Percentiles rank a stretch among this genome's conserved stretches.
Conservation (phyloP, 441 rosid genomes). For the Gossypium davidsonii region DNA sequence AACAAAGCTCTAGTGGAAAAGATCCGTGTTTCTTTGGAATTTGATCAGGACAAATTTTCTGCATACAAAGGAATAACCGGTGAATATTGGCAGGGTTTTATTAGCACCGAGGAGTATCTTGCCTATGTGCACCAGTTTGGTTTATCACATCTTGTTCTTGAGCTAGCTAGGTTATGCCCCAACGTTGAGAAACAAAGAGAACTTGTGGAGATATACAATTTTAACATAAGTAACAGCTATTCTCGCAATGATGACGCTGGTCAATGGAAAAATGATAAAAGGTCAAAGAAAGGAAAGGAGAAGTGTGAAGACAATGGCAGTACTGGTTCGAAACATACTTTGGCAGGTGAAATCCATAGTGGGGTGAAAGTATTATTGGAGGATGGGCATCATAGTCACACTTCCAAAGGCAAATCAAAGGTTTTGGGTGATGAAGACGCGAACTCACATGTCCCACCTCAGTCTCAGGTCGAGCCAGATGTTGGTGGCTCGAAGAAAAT, state of each 20-base stretch:
- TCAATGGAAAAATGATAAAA: slow-evolving; percentile 12
- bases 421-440: slow-evolving; percentile 19
- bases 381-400: slow-evolving; percentile 13
- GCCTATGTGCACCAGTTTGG: slow-evolving; percentile 41
- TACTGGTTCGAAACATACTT: neutral
- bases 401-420: slow-evolving; percentile 32
- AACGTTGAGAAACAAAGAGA: slow-evolving; percentile 36
- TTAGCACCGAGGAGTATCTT: slow-evolving; percentile 31
- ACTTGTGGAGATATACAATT: slow-evolving; percentile 31
- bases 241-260: neutral
- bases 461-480: slow-evolving; percentile 1
- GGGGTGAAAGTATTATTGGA: slow-evolving; percentile 11
- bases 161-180: slow-evolving; percentile 41
- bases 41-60: slow-evolving; percentile 31
- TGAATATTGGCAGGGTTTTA: slow-evolving; percentile 27
- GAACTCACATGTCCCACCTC: neutral
- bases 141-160: slow-evolving; percentile 33
- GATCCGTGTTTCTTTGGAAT: slow-evolving; percentile 33
- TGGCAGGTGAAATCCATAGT: neutral
- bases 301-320: neutral
- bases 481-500: slow-evolving; percentile 11
- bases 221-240: slow-evolving; percentile 18
- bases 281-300: slow-evolving; percentile 16
- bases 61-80: slow-evolving; percentile 35
- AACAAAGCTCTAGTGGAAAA: slow-evolving; percentile 39